A percentile compares a stretch with the other conserved stretches of the same genome.
phyloP scores from a whole-genome alignment of 768 basidiomycete genomes.

The Neoboletus brunneissimus region DNA sequence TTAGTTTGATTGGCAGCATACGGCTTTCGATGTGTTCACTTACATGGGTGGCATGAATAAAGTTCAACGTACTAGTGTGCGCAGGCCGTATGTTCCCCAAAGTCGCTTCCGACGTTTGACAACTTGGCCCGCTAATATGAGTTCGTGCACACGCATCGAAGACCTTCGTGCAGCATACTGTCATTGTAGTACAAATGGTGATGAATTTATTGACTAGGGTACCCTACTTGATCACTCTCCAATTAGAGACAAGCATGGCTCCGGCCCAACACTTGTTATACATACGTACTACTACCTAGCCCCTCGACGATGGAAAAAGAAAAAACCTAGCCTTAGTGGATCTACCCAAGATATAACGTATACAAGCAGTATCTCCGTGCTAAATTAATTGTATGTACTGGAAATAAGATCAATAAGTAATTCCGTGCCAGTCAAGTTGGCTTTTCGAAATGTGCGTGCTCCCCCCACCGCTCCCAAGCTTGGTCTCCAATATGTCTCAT shows the following conservation, averaged over 20 bases:
- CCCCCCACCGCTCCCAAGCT: constrained; percentile 46
- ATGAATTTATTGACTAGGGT: background rate
- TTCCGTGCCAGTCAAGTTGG: constrained; percentile 25
- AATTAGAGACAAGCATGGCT: too few species aligned
- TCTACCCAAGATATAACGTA: constrained; percentile 10
- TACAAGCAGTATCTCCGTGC: constrained; percentile 14
- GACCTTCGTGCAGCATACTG: background rate
- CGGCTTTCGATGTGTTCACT: constrained; percentile 6
- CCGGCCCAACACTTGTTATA: too few species aligned
- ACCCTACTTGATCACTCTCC: background rate
- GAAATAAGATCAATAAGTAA: constrained; percentile 22
- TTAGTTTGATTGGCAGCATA: background rate
- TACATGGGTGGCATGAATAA: constrained; percentile 31
- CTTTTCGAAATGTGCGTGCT: constrained; percentile 25
- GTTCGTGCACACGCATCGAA: background rate
- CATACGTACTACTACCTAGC: too few species aligned
- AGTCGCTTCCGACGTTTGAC: background rate
- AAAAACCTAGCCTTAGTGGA: background rate
- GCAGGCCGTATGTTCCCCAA: background rate
- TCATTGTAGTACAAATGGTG: too few species aligned
- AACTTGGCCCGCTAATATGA: background rate
- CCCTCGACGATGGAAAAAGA: background rate
- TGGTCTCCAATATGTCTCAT: constrained; percentile 37
- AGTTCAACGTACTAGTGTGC: background rate
- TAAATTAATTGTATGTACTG: constrained; percentile 14